phyloP scores from a whole-genome alignment of 2,329 filamentous ascomycete species.

The Penicillium thymicola region DNA sequence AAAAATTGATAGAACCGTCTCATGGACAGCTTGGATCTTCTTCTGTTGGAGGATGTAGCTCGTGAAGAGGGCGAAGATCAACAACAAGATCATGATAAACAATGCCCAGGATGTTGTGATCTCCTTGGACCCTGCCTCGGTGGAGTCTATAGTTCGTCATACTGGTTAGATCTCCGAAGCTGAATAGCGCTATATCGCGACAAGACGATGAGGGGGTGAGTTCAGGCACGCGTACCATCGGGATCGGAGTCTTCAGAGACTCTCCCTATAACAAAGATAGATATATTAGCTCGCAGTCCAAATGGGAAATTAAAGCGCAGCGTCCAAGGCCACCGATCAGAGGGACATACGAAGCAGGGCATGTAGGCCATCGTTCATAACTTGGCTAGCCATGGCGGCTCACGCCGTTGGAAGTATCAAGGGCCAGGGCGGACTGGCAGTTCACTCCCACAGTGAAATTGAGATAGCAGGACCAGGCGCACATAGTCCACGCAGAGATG shows the following conservation, averaged over 20 bases:
- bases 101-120: slow-evolving; percentile 95
- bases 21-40: slow-evolving; percentile 95
- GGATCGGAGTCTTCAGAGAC: slow-evolving; percentile 38
- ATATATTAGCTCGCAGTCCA: slow-evolving; percentile 17
- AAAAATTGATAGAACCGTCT: slow-evolving; percentile 98
- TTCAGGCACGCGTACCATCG: slow-evolving; percentile 34
- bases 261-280: slow-evolving; percentile 28
- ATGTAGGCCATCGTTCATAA: slow-evolving; percentile 35
- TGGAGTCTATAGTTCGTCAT: slow-evolving; percentile 50
- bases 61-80: slow-evolving; percentile 92
- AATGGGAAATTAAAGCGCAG: neutral
- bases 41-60: slow-evolving; percentile 96
- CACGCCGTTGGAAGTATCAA: slow-evolving; percentile 20
- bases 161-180: slow-evolving; percentile 15
- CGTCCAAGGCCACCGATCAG: neutral
- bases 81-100: slow-evolving; percentile 91
- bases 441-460: slow-evolving; percentile 36
- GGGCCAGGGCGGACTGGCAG: slow-evolving; percentile 28
- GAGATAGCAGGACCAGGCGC: slow-evolving; percentile 29
- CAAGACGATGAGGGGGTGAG: slow-evolving; percentile 7
- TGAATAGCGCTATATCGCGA: slow-evolving; percentile 3
- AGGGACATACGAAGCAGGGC: slow-evolving; percentile 36
- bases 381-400: slow-evolving; percentile 36
- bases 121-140: slow-evolving; percentile 86
- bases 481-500: slow-evolving; percentile 33